These are phyloP conservation scores for Spencermartinsiella europaea DNA, from an alignment of 805 yeast species.

Conservation along the genomic window DNA sequence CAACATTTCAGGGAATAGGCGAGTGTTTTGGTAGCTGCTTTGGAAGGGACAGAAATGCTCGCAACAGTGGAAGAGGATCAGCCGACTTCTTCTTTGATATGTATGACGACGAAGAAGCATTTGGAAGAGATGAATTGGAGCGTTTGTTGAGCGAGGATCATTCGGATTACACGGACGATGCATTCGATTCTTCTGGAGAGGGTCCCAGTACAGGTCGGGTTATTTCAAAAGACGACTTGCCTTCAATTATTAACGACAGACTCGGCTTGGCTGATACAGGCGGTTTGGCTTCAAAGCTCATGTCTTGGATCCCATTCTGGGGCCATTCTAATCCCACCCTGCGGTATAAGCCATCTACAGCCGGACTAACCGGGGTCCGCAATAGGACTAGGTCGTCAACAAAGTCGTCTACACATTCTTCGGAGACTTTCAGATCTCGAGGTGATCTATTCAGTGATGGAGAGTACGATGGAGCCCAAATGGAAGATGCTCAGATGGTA, in stretches of 20 bases:
- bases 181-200: not conserved
- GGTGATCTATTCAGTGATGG: slow-evolving; percentile 22
- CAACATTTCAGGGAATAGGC: slow-evolving; percentile 6
- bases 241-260: not conserved
- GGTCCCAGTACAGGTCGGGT: not conserved
- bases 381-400: slow-evolving; percentile 20
- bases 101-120: slow-evolving; percentile 25
- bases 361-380: slow-evolving; percentile 20
- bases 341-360: slow-evolving; percentile 20
- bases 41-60: slow-evolving; percentile 7
- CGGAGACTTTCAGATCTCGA: slow-evolving; percentile 22
- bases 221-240: not conserved
- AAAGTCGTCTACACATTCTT: slow-evolving; percentile 17
- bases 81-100: slow-evolving; percentile 25
- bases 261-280: not conserved
- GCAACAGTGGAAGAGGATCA: slow-evolving; percentile 18
- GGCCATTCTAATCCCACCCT: slow-evolving; percentile 4
- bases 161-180: slow-evolving; percentile 6
- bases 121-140: slow-evolving; percentile 25
- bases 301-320: slow-evolving; percentile 9
- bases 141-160: slow-evolving; percentile 19
- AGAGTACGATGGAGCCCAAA: slow-evolving; percentile 12
- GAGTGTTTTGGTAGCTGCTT: slow-evolving; percentile 9
- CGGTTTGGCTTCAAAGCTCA: not conserved
- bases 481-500: slow-evolving; percentile 23